These are phyloP conservation scores for Kwoniella heveanensis DNA, from an alignment of 768 basidiomycete species.

Conservation along the genomic window DNA sequence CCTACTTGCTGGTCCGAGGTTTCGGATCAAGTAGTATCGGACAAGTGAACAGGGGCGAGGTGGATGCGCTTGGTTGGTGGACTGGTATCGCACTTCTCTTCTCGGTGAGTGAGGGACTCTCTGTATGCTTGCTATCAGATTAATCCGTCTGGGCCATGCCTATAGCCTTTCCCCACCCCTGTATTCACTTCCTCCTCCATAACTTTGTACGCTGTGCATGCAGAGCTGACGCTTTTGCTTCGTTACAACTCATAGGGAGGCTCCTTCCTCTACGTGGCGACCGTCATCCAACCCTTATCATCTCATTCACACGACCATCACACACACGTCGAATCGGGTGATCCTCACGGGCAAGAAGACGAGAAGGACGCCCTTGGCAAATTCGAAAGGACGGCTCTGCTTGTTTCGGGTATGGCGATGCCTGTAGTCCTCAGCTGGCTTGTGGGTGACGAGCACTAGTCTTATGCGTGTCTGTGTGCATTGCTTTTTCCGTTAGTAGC, in stretches of 20 bases:
- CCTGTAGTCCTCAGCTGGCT: constrained; percentile 67
- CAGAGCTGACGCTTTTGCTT: too few species aligned
- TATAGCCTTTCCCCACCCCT: too few species aligned
- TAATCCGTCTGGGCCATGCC: too few species aligned
- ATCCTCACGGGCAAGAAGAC: constrained; percentile 55
- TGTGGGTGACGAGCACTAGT: constrained; percentile 62
- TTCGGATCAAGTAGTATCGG: constrained; percentile 42
- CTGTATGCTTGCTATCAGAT: constrained; percentile 10
- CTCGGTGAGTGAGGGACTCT: constrained; percentile 64
- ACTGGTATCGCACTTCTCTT: constrained; percentile 78
- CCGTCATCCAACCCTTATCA: constrained; percentile 75
- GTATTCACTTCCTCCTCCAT: too few species aligned
- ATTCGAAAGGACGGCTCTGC: constrained; percentile 61
- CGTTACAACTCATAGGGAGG: constrained; percentile 66
- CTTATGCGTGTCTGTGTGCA: too few species aligned
- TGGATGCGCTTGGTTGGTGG: constrained; percentile 59
- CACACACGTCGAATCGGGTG: constrained; percentile 42
- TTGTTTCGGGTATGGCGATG: constrained; percentile 70
- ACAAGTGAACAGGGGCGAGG: constrained; percentile 12
- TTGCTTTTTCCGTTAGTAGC: too few species aligned
- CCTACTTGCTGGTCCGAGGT: constrained; percentile 66
- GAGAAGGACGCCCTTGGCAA: constrained; percentile 60
- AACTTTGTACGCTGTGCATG: too few species aligned
- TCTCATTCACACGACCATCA: constrained; percentile 33
- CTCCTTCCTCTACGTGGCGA: constrained; percentile 91